These are phyloP conservation scores for Penicillium cosmopolitanum DNA, from an alignment of 495 filamentous ascomycete genomes.

Conservation along the genomic window DNA sequence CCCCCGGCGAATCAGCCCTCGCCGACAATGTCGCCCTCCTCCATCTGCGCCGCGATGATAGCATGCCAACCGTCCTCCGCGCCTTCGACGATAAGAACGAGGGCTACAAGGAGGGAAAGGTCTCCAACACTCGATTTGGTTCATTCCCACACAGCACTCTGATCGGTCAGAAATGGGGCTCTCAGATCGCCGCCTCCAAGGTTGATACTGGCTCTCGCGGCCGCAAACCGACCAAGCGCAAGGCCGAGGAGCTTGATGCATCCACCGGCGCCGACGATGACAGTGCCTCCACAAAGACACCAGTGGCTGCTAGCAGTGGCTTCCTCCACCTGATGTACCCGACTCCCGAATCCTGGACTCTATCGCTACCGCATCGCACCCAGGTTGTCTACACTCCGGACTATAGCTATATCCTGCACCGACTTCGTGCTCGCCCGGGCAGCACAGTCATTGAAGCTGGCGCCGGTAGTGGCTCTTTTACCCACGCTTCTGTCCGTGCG, in stretches of 20 bases:
- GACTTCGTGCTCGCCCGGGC: constrained; percentile 81
- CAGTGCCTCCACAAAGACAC: constrained; percentile 29
- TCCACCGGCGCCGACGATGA: constrained; percentile 31
- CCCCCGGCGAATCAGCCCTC: constrained; percentile 59
- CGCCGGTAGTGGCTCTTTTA: constrained; percentile 93
- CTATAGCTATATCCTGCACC: constrained; percentile 92
- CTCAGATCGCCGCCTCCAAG: constrained; percentile 84
- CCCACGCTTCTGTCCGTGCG: constrained; percentile 84
- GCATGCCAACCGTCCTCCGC: constrained; percentile 72
- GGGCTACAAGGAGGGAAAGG: constrained; percentile 79
- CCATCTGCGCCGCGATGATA: constrained; percentile 81
- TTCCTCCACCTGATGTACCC: constrained; percentile 91
- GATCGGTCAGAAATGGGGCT: constrained; percentile 81
- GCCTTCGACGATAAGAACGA: constrained; percentile 60
- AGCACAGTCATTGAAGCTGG: constrained; percentile 87
- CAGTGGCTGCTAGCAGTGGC: constrained; percentile 71
- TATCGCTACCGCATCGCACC: constrained; percentile 86
- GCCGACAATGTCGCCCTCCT: constrained; percentile 71
- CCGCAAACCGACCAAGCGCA: constrained; percentile 57
- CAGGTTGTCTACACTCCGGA: constrained; percentile 98
- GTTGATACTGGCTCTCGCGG: constrained; percentile 87
- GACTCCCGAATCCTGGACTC: constrained; percentile 92
- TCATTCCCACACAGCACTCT: constrained; percentile 93
- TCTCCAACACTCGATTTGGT: constrained; percentile 92
- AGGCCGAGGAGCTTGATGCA: constrained; percentile 50